These are phyloP conservation scores for Penicillium thymicola DNA, from an alignment of 2,329 filamentous ascomycete genomes.

Conservation along the genomic window DNA sequence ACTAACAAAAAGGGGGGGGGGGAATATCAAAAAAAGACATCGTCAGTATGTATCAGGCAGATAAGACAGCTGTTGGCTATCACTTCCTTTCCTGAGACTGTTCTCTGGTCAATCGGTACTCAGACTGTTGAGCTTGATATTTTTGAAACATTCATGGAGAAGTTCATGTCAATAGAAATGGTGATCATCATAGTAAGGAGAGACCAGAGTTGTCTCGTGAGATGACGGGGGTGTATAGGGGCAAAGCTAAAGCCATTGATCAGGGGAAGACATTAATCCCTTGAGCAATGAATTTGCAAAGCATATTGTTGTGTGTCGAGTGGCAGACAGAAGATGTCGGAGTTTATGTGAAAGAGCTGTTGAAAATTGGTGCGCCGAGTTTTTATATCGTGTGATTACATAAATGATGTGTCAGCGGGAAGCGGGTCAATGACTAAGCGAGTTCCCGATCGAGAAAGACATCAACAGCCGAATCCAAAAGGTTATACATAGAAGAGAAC, in stretches of 20 bases:
- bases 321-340: not conserved
- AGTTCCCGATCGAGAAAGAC: not conserved
- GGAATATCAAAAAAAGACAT: not conserved
- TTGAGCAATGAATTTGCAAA: not conserved
- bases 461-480: not conserved
- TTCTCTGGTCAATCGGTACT: conserved; percentile 15
- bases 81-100: not conserved
- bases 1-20: not conserved
- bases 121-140: conserved; percentile 36
- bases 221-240: not conserved
- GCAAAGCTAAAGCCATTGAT: not conserved
- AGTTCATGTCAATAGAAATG: conserved; percentile 25
- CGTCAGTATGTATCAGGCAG: not conserved
- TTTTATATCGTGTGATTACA: conserved; percentile 8
- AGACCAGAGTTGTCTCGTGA: conserved; percentile 4
- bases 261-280: conserved; percentile 10
- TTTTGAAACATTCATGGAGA: conserved; percentile 24
- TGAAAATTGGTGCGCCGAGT: not conserved
- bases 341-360: not conserved
- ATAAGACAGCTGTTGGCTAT: not conserved
- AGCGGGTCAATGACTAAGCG: not conserved
- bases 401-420: not conserved
- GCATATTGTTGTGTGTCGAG: not conserved
- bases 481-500: not conserved
- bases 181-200: conserved; percentile 27